Conservation (phyloP, 441 rosid genomes). For the Flueggea neowawraea region DNA sequence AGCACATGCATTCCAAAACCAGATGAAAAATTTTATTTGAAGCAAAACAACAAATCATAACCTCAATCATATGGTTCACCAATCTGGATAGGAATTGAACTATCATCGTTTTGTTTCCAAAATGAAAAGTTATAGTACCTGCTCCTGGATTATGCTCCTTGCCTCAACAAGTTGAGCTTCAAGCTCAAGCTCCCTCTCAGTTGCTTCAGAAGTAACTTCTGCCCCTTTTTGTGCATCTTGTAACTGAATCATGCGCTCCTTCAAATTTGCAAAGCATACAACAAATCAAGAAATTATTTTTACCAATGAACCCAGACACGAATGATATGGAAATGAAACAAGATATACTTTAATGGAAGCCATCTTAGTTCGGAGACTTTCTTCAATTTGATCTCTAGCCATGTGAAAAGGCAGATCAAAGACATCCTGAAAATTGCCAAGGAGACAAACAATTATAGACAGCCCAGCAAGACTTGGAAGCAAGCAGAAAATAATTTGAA, state of each 20-base stretch:
- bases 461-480: neutral
- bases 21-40: too few species aligned
- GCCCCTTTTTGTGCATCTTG: slow-evolving; percentile 94
- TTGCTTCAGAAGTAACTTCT: slow-evolving; percentile 92
- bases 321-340: neutral
- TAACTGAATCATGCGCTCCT: slow-evolving; percentile 93
- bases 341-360: slow-evolving; percentile 81
- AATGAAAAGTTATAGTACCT: slow-evolving; percentile 39
- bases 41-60: neutral
- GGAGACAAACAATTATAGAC: slow-evolving; percentile 7
- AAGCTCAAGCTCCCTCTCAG: slow-evolving; percentile 99
- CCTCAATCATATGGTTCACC: neutral
- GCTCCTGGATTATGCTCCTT: slow-evolving; percentile 97
- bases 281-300: neutral
- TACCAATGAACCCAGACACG: neutral
- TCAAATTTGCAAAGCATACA: slow-evolving; percentile 13
- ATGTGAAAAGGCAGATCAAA: slow-evolving; percentile 90
- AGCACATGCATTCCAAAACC: too few species aligned
- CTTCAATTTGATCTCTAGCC: slow-evolving; percentile 99
- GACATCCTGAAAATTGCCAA: slow-evolving; percentile 57
- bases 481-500: slow-evolving; percentile 6
- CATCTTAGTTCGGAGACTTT: slow-evolving; percentile 91
- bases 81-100: neutral
- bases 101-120: neutral
- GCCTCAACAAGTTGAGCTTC: slow-evolving; percentile 99